These are phyloP conservation scores for Leccinum subrobustum DNA, from an alignment of 1,284 basidiomycete genomes.

Conservation along the genomic window DNA sequence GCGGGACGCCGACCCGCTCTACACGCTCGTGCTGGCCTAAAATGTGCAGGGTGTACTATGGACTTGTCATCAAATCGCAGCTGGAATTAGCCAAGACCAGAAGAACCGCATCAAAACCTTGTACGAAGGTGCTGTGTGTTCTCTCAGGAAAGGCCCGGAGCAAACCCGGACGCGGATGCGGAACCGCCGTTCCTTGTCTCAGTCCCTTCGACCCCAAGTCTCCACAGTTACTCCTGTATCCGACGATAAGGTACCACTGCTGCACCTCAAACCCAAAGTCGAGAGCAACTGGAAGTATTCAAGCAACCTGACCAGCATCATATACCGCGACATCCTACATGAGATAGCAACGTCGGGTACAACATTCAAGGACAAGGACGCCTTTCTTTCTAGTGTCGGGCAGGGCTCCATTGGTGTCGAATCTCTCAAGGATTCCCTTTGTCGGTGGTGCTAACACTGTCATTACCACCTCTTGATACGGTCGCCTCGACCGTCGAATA, in stretches of 20 bases:
- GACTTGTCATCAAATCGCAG: conserved; percentile 84
- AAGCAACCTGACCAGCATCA: no score
- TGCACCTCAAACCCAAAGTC: conserved; percentile 98
- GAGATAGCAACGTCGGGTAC: conserved; percentile 48
- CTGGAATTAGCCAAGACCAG: conserved; percentile 81
- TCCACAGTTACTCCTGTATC: conserved; percentile 76
- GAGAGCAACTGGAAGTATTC: conserved; percentile 30
- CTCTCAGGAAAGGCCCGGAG: conserved; percentile 68
- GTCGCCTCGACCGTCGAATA: conserved; percentile 91
- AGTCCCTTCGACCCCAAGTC: conserved; percentile 91
- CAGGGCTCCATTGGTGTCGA: conserved; percentile 98
- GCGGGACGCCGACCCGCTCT: no score
- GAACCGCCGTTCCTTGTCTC: conserved; percentile 84
- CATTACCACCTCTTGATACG: conserved; percentile 96
- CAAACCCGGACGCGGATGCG: conserved; percentile 54
- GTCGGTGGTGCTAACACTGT: conserved; percentile 96
- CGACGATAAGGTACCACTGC: conserved; percentile 89
- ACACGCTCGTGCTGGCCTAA: no score
- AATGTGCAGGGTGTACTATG: no score
- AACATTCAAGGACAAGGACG: conserved; percentile 48
- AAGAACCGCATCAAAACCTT: conserved; percentile 97
- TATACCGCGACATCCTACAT: no score
- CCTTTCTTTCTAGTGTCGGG: conserved; percentile 95
- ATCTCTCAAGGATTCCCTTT: conserved; percentile 83
- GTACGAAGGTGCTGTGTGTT: conserved; percentile 93